These are phyloP conservation scores for Vicia sativa DNA, from an alignment of 306 rosid species.

Conservation along the genomic window DNA sequence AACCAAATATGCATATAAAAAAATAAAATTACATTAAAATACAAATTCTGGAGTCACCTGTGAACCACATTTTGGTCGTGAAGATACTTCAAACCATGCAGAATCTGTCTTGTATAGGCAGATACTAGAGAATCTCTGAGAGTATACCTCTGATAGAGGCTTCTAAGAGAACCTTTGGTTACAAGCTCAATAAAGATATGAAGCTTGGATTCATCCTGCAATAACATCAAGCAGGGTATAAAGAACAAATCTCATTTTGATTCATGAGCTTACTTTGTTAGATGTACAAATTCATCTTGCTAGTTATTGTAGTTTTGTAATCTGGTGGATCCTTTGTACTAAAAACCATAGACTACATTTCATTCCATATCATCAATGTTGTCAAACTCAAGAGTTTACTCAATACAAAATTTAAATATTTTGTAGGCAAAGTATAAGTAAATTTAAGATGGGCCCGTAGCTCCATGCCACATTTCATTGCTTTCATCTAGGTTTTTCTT, in stretches of 20 bases:
- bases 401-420: conserved; percentile 1
- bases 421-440: not conserved
- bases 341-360: not conserved
- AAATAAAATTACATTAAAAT: conserved; percentile 1
- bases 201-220: conserved; percentile 81
- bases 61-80: conserved; percentile 87
- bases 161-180: conserved; percentile 84
- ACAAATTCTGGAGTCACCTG: conserved; percentile 57
- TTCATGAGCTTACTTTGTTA: conserved; percentile 18
- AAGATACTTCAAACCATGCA: conserved; percentile 90
- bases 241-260: conserved; percentile 29
- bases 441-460: not conserved
- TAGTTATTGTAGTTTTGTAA: not conserved
- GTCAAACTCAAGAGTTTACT: not conserved
- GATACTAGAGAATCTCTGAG: conserved; percentile 87
- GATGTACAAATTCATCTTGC: conserved; percentile 17
- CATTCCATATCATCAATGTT: not conserved
- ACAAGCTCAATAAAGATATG: conserved; percentile 90
- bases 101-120: conserved; percentile 86
- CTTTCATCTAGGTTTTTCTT: not conserved
- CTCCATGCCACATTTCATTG: not conserved
- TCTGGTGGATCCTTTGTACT: not conserved
- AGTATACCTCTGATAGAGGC: conserved; percentile 58
- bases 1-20: conserved; percentile 22
- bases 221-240: conserved; percentile 37